Conservation (phyloP, 192 early-diverging fungal species). For the Backusella tuberculispora region DNA sequence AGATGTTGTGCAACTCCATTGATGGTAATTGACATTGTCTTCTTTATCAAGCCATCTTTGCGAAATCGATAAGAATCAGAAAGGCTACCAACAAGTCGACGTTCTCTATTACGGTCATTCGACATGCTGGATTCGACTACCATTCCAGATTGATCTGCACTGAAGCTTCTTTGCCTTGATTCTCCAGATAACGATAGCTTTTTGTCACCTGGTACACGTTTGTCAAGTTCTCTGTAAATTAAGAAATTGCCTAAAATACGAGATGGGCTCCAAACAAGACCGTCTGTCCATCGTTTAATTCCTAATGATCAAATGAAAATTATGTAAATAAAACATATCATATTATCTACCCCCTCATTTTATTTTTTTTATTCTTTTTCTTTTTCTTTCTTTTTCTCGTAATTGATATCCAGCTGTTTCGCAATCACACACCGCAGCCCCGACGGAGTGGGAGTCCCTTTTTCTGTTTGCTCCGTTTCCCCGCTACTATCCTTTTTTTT, state of each 20-base stretch:
- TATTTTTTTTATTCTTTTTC: background rate
- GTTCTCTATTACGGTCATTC: slow-evolving; percentile 55
- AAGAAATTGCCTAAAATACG: slow-evolving; percentile 82
- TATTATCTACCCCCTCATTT: background rate
- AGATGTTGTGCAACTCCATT: slow-evolving; percentile 65
- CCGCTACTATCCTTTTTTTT: background rate
- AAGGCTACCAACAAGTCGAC: slow-evolving; percentile 57
- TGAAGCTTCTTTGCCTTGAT: slow-evolving; percentile 30
- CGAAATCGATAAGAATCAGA: slow-evolving; percentile 64
- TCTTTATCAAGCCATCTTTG: slow-evolving; percentile 71
- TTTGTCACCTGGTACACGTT: slow-evolving; percentile 26
- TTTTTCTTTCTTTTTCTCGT: background rate
- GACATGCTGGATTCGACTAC: slow-evolving; percentile 15
- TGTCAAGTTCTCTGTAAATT: slow-evolving; percentile 76
- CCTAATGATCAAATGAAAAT: slow-evolving; percentile 31
- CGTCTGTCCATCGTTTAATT: slow-evolving; percentile 90
- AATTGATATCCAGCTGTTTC: slow-evolving; percentile 15
- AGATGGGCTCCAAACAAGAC: slow-evolving; percentile 81
- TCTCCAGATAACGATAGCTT: slow-evolving; percentile 21
- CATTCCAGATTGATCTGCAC: slow-evolving; percentile 42
- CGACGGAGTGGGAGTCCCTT: slow-evolving; percentile 6
- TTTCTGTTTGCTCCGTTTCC: slow-evolving; percentile 16
- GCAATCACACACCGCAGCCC: slow-evolving; percentile 13
- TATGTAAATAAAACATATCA: slow-evolving; percentile 2
- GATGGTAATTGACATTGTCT: slow-evolving; percentile 77